These are phyloP conservation scores for Boechera divaricarpa DNA, from an alignment of 345 rosid genomes.

Conservation along the genomic window DNA sequence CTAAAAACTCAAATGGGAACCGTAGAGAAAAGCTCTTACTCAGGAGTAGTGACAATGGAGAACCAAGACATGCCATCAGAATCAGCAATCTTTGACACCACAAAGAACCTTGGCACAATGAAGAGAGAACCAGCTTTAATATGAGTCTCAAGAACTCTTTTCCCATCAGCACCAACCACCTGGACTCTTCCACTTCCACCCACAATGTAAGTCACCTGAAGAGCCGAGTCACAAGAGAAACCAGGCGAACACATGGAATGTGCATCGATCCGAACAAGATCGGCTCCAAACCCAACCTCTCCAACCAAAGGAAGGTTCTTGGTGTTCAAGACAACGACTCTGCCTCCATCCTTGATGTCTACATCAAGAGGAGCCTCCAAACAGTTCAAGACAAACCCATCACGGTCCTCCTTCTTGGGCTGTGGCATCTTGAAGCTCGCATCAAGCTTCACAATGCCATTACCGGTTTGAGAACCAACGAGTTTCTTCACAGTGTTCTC, in stretches of 20 bases:
- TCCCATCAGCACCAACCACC: constrained; percentile 76
- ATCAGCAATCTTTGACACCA: constrained; percentile 84
- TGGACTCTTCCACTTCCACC: constrained; percentile 79
- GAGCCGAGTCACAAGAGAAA: constrained; percentile 90
- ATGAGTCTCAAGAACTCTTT: constrained; percentile 70
- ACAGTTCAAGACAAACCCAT: constrained; percentile 74
- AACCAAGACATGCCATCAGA: constrained; percentile 83
- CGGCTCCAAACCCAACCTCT: constrained; percentile 88
- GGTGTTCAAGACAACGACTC: constrained; percentile 84
- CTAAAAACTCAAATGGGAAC: neutral
- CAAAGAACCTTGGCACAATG: constrained; percentile 87
- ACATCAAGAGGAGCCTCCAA: constrained; percentile 86
- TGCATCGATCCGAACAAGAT: constrained; percentile 76
- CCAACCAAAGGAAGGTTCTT: constrained; percentile 87
- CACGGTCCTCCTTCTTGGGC: constrained; percentile 58
- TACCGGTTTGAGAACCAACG: constrained; percentile 58
- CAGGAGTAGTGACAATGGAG: constrained; percentile 82
- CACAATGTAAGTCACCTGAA: constrained; percentile 84
- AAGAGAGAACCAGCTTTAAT: constrained; percentile 73
- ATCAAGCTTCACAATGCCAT: constrained; percentile 80
- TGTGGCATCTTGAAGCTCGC: constrained; percentile 57
- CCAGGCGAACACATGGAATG: constrained; percentile 98
- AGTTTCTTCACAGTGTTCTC: constrained; percentile 54
- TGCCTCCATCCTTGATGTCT: constrained; percentile 78
- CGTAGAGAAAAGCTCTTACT: constrained; percentile 52